phyloP scores from a whole-genome alignment of 192 early-diverging fungal genomes.

The Podila horticola region DNA sequence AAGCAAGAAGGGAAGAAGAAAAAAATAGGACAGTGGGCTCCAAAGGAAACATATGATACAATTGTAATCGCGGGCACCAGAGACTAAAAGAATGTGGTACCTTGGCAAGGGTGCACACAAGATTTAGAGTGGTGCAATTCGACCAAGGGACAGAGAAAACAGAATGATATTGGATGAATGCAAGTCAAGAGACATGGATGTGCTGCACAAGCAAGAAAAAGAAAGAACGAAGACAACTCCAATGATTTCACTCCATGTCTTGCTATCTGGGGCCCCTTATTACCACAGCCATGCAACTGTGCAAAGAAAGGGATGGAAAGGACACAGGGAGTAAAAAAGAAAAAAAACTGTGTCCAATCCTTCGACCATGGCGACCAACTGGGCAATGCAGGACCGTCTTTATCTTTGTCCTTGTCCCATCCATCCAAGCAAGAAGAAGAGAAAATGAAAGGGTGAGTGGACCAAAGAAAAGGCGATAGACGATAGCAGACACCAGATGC shows the following conservation, averaged over 20 bases:
- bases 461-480: background rate
- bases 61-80: background rate
- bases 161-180: background rate
- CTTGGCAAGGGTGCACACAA: slow-evolving; percentile 19
- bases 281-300: no score
- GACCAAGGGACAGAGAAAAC: background rate
- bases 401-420: background rate
- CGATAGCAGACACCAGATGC: background rate
- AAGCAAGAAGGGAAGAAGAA: background rate
- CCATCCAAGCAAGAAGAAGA: background rate
- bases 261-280: no score
- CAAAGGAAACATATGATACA: background rate
- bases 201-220: background rate
- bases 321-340: background rate
- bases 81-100: slow-evolving; percentile 5
- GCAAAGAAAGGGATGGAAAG: background rate
- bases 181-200: background rate
- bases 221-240: background rate
- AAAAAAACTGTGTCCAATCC: no score
- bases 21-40: background rate
- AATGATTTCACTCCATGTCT: background rate
- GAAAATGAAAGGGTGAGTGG: background rate
- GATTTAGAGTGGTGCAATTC: background rate
- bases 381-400: no score
- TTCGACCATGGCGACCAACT: no score